Conservation (phyloP, 2,329 filamentous ascomycete genomes). For the Epicoccum sorghinum region DNA sequence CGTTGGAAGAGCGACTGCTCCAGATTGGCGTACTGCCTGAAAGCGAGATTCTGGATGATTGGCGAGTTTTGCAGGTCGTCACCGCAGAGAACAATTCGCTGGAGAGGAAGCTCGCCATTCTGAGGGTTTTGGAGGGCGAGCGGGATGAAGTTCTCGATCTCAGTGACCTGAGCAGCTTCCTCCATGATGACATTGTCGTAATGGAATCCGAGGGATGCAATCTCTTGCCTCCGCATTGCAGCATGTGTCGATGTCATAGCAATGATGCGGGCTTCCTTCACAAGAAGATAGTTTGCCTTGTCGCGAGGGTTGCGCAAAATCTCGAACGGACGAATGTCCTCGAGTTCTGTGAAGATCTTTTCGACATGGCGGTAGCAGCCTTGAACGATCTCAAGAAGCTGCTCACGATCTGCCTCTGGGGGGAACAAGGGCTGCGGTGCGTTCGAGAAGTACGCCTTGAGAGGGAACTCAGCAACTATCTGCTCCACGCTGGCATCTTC, state of each 20-base stretch:
- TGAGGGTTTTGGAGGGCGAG: conserved; percentile 86
- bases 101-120: conserved; percentile 74
- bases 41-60: conserved; percentile 91
- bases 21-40: conserved; percentile 92
- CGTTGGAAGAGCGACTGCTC: conserved; percentile 95
- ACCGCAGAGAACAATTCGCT: conserved; percentile 89
- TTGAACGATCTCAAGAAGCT: conserved; percentile 74
- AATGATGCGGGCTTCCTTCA: conserved; percentile 94
- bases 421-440: conserved; percentile 87
- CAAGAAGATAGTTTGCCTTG: conserved; percentile 93
- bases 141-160: conserved; percentile 96
- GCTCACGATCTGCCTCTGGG: conserved; percentile 65
- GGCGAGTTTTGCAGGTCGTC: conserved; percentile 98
- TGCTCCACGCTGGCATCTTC: conserved; percentile 64
- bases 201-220: conserved; percentile 88
- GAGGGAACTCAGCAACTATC: conserved; percentile 80
- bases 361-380: conserved; percentile 89
- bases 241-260: conserved; percentile 99
- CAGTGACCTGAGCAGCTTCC: conserved; percentile 96
- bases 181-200: conserved; percentile 99
- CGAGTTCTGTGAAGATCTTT: conserved; percentile 89
- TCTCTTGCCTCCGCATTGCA: conserved; percentile 90
- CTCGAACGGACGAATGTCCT: conserved; percentile 94
- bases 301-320: conserved; percentile 87
- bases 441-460: conserved; percentile 84